Base-by-base conservation (phyloP, 805 yeast genomes). In the Cyberlindnera amylophila region DNA sequence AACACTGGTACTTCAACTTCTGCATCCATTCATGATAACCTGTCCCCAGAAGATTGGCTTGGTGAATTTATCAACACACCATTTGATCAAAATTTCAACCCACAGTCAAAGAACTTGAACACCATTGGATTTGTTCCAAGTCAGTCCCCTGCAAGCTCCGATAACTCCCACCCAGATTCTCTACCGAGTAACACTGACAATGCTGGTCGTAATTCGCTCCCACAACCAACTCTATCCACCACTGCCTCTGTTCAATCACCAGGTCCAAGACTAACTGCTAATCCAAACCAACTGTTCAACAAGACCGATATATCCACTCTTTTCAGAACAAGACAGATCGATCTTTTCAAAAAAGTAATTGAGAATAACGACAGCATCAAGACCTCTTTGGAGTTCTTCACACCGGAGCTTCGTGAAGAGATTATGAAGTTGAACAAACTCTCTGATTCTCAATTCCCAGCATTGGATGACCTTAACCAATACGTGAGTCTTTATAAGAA, bases 401-500 rank as follows among this genome's bases (percentile, higher is more conserved):
- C 75, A 1, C 74, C 73, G 36, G 74, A 71, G 32, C 66, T 82
- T 30, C 67, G 90, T 41, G 47, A 60, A 13, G 66, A 71, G 34
- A 83, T 86, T 32, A 67, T 85, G 56, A 56, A 53, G 23, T 64
- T 69, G 24, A 79, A 82, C 57, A 72, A 75, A 48, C 62, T 85
- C 44, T 61, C 70, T 19, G 73, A 75, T 16, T 64, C 72, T 13
- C 81, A 84, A 52, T 82, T 89, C 51, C 96, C 96, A 0, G 75
- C 81, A 9, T 66, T 82, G 37, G 80, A 77, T 17, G 96, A 89
- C 52, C 66, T 90, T 53, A 89, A 87, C 59, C 74, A 78, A 36
- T 90, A 86, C 61, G 74, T 84, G 52, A 72, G 76, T n/a, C 68
- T 89, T 11, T 90, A 80, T 64, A 86, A 79, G 50, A 71, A 74